Evolutionary conservation across 2,329 filamentous ascomycete species (phyloP), one percentile per base, ranked within the genome.

Genomic region (Chaetomiaceae sp.): DNA sequence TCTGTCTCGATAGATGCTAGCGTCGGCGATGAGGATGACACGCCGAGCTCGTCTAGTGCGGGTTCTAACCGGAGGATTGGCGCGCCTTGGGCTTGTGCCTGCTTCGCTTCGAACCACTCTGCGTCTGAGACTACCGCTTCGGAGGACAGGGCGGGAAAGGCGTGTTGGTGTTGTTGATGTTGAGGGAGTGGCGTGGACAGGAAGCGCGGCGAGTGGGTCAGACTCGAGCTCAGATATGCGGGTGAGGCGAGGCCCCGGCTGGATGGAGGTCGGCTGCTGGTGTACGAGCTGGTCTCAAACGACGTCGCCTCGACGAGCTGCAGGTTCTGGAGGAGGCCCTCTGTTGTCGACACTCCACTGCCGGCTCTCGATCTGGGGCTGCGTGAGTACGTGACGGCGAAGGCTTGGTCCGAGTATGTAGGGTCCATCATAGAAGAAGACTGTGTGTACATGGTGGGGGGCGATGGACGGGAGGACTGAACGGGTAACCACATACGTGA

Each of bases 61-160:
- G 60, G 58, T 46, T 68, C 61, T 56, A 68, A 50, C 49, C 58
- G 62, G 41, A 67, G 48, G 38, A 62, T 49, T 36, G 63, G 62
- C 26, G 57, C 55, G 49, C 46, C 51, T 44, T 48, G 53, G 44
- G 52, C 15, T 27, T 52, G 48, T 36, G 47, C 14, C 47, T 56
- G 50, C 30, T 56, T 45, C 20, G 44, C 44, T 19, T 60, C 60
- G 50, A 59, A 58, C 62, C 64, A 68, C 49, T 62, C 57, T 46
- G 59, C 53, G 54, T 61, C 52, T 48, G 63, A 56, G 42, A 56
- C 36, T 11, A n/a, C 49, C 27, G 52, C 52, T 47, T 62, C 56
- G 18, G 61, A 52, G 24, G 47, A 24, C 20, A 47, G 46, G 37
- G 51, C 47, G 34, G 60, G 58, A 45, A 62, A 64, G 42, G 62